Evolutionary conservation across 2,329 filamentous ascomycete genomes (phyloP).

Genomic region (Microsporum audouinii): DNA sequence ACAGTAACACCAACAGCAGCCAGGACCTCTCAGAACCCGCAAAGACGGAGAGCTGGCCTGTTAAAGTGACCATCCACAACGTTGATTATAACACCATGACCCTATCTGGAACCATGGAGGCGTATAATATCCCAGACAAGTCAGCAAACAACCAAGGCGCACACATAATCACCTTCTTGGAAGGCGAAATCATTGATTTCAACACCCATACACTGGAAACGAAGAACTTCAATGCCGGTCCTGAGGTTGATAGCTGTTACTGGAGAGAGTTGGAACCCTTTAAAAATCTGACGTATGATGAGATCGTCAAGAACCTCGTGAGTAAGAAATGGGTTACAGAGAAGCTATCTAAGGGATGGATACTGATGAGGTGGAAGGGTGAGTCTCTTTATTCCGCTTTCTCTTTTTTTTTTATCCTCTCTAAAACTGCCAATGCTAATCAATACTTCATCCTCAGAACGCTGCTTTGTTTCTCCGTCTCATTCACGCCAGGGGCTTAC

Average conservation of each 20-base stretch:
- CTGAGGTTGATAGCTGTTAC: conserved; percentile 38
- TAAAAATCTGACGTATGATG: conserved; percentile 33
- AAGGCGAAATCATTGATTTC: conserved; percentile 60
- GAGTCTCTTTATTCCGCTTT: conserved; percentile 9
- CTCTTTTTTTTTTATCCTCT: background rate
- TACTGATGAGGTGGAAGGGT: conserved; percentile 44
- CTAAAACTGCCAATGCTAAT: background rate
- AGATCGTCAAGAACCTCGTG: conserved; percentile 34
- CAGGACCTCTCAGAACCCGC: conserved; percentile 9
- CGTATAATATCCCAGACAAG: conserved; percentile 53
- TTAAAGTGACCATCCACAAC: conserved; percentile 53
- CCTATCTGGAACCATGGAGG: conserved; percentile 57
- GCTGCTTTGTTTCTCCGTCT: conserved; percentile 39
- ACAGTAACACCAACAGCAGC: conserved; percentile 11
- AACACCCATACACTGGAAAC: conserved; percentile 38
- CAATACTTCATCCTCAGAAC: conserved; percentile 24
- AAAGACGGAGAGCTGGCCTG: conserved; percentile 53
- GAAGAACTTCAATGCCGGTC: conserved; percentile 36
- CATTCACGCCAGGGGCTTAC: conserved; percentile 38
- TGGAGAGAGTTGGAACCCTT: conserved; percentile 41
- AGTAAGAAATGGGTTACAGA: conserved; percentile 36
- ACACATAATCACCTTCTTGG: conserved; percentile 47
- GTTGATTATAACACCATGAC: conserved; percentile 52
- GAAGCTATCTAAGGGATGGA: conserved; percentile 34
- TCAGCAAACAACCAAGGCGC: conserved; percentile 32